Percentiles rank a stretch among this genome's conserved stretches.
Conservation (phyloP, 495 filamentous ascomycete species). For the Diplogelasinospora grovesii region DNA sequence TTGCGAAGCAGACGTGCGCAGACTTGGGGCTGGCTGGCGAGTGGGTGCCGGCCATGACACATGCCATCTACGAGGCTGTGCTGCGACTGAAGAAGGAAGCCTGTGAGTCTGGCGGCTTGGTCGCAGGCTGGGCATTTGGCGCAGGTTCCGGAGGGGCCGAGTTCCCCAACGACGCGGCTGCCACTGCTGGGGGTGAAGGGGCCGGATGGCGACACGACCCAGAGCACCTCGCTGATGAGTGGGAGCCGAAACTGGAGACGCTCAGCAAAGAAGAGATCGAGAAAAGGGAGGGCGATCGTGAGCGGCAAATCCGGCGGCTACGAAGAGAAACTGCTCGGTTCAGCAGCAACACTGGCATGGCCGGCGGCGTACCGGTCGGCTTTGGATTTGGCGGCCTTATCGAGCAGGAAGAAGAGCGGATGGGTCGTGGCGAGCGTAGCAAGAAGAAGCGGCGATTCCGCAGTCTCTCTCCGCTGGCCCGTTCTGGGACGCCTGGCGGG, state of each 20-base stretch:
- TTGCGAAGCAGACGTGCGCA: slow-evolving; percentile 85
- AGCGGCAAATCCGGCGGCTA: slow-evolving; percentile 79
- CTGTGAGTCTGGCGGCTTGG: slow-evolving; percentile 76
- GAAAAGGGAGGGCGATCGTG: slow-evolving; percentile 90
- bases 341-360: slow-evolving; percentile 74
- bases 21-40: slow-evolving; percentile 85
- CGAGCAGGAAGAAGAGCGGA: slow-evolving; percentile 54
- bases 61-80: slow-evolving; percentile 95
- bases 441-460: slow-evolving; percentile 93
- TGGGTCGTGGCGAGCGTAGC: slow-evolving; percentile 81
- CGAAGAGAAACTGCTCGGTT: slow-evolving; percentile 89
- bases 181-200: slow-evolving; percentile 49
- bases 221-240: slow-evolving; percentile 81
- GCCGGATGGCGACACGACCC: slow-evolving; percentile 94
- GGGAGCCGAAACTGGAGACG: slow-evolving; percentile 88
- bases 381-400: slow-evolving; percentile 52
- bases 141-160: slow-evolving; percentile 52
- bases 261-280: slow-evolving; percentile 96
- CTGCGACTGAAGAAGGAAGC: slow-evolving; percentile 92
- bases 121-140: slow-evolving; percentile 51
- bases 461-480: slow-evolving; percentile 69
- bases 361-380: slow-evolving; percentile 53
- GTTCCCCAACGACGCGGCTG: slow-evolving; percentile 83
- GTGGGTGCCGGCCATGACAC: slow-evolving; percentile 89
- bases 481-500: slow-evolving; percentile 58